Base-by-base conservation (phyloP, 495 filamentous ascomycete genomes). In the Neurospora hispaniola region DNA sequence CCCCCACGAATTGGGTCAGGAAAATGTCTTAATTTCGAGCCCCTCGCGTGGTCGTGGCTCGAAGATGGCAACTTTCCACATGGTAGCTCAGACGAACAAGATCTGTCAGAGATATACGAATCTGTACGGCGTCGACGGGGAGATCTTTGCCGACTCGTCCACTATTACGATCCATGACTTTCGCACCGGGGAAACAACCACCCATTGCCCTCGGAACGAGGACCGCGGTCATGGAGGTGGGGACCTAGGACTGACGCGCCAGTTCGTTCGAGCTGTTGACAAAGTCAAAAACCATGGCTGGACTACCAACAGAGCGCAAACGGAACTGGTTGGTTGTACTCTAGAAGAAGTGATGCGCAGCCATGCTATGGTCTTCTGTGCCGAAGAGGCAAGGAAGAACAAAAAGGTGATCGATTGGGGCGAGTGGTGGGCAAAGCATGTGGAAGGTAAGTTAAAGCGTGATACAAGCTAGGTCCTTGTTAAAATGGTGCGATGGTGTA, bases 331-430 rank as follows among this genome's bases (percentile, higher is more conserved):
- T 7, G 93, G 93, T 2, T 96, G 93, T 81, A 91, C 89, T 0
- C 79, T 96, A 3, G 93, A 96, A 72, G 96, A 98, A 76, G 88
- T 89, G 8, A 87, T 99, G 18, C 86, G 91, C 42, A 97, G 93
- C 75, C 96, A 98, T 84, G 95, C 92, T 1, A 89, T 96, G 82
- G 96, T 98, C 2, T 98, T 97, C 84, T 94, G 93, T 44, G 95
- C 95, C 0, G 96, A 98, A 81, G 91, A 97, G 76, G 93, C 95
- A 18, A 85, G 96, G 71, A 82, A 80, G 41, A 85, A 87, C 68
- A 87, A 87, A 76, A 89, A 85, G 77, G 89, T 95, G 40, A 81
- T 98, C 0, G 86, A 89, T 73, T 98, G 94, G 92, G 80, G 80
- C 71, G 81, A 86, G 40, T 98, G 94, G 95, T 97, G 93, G 92